Evolutionary conservation across 371 early-diverging fungal genomes (phyloP).

Genomic region (Circinella umbellata): DNA sequence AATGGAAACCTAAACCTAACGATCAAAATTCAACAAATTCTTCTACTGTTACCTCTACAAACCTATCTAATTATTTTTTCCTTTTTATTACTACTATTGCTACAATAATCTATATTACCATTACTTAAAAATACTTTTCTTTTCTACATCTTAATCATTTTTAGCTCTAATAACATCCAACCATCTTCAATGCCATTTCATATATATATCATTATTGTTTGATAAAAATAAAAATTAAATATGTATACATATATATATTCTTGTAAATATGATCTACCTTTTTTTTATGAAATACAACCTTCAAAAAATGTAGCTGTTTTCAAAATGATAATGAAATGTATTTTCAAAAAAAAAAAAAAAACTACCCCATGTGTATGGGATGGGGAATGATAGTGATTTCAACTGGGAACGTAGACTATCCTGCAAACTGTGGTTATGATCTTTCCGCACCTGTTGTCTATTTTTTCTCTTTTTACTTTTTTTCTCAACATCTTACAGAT

Average conservation of each 20-base stretch:
- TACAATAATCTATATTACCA: background rate
- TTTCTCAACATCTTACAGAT: background rate
- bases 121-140: background rate
- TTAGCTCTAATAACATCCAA: background rate
- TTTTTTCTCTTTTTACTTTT: conserved; percentile 1
- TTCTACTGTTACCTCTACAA: background rate
- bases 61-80: background rate
- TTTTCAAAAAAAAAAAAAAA: too few relatives aligned
- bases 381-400: conserved; percentile 7
- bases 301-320: conserved; percentile 11
- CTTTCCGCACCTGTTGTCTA: background rate
- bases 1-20: conserved; percentile 14
- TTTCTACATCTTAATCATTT: background rate
- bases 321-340: conserved; percentile 10
- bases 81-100: conserved; percentile 10
- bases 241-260: too few relatives aligned
- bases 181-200: too few relatives aligned
- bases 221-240: too few relatives aligned
- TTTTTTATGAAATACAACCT: too few relatives aligned
- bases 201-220: too few relatives aligned
- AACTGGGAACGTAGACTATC: conserved; percentile 2
- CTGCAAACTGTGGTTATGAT: too few relatives aligned
- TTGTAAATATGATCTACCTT: too few relatives aligned
- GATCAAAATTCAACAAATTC: background rate
- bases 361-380: too few relatives aligned